These are phyloP conservation scores for Kluyveromyces lactis DNA, from an alignment of 805 yeast genomes.

Conservation along the genomic window DNA sequence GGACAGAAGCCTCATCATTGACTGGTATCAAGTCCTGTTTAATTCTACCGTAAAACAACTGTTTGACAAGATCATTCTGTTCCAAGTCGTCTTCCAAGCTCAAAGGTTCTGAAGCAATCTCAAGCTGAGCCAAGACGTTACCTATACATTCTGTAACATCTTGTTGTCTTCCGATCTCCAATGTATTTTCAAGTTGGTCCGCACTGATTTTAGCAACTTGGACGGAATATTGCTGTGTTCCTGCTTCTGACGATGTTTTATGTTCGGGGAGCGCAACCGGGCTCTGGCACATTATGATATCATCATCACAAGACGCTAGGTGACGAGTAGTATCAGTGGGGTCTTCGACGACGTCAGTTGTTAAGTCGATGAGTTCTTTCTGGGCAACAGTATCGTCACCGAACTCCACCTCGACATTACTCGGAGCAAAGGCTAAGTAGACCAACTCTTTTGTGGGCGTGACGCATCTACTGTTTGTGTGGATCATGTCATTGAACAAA, in stretches of 20 bases:
- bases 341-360: too few species aligned
- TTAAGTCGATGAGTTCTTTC: not conserved
- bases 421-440: constrained; percentile 74
- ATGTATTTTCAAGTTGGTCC: constrained; percentile 64
- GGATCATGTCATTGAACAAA: constrained; percentile 63
- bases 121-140: constrained; percentile 84
- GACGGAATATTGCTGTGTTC: constrained; percentile 13
- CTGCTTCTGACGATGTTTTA: not conserved
- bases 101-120: constrained; percentile 72
- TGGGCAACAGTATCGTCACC: constrained; percentile 9
- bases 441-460: constrained; percentile 81
- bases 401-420: constrained; percentile 57
- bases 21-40: constrained; percentile 64
- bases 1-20: constrained; percentile 26
- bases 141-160: constrained; percentile 97
- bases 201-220: constrained; percentile 31
- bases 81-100: constrained; percentile 64
- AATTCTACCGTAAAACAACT: constrained; percentile 77
- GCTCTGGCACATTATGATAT: not conserved
- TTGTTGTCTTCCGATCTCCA: constrained; percentile 85
- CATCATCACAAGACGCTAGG: not conserved
- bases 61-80: constrained; percentile 73
- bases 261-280: constrained; percentile 3
- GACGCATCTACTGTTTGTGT: constrained; percentile 53
- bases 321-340: too few species aligned